Base-by-base conservation (phyloP, 23 red algal species). In the Gracilariopsis chorda region DNA sequence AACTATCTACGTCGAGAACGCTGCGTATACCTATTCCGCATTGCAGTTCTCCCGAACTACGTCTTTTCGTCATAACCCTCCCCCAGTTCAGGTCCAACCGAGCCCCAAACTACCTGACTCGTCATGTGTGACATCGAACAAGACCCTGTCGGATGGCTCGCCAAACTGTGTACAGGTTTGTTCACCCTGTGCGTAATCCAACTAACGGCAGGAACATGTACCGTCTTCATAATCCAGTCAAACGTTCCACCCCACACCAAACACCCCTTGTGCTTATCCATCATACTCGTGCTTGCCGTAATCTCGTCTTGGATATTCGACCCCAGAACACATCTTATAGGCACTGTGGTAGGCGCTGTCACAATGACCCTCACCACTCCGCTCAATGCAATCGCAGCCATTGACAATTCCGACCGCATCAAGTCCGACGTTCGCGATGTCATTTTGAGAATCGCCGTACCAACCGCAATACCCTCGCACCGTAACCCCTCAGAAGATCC, bases 371-470 rank as follows among this genome's bases (percentile, higher is more conserved):
- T 84, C 51, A 84, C 80, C 42, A 63, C 80, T 13, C 80, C 80
- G 23, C 80, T 84, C 20, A 53, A 84, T 10, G 80, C 57, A 41
- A 44, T 61, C 41, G 80, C 80, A 4, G 63, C 52, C 14, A 35
- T 84, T 47, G 52, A 84, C 24, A 56, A 58, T 13, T 33, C 63
- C 24, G 28, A 39, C 41, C 30, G 28, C 6, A 23, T 48, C 59
- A 60, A 60, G 34, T 33, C 58, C 14, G 44, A 47, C 40, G 37
- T 13, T 41, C 53, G 63, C 16, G 52, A 56, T 17, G 67, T 59
- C 37, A 84, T 84, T 84, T 48, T 84, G 55, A 37, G 80, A n/a
- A 84, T 84, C 46, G 80, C 80, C 7, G 59, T 84, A 17, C 80
- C 80, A 7, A 58, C 80, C 37, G 53, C 80, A 68, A 43, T 84